Evolutionary conservation across 1,284 basidiomycete genomes (phyloP), one percentile per base, ranked within the genome.

Genomic region (Rhodofomes roseus): DNA sequence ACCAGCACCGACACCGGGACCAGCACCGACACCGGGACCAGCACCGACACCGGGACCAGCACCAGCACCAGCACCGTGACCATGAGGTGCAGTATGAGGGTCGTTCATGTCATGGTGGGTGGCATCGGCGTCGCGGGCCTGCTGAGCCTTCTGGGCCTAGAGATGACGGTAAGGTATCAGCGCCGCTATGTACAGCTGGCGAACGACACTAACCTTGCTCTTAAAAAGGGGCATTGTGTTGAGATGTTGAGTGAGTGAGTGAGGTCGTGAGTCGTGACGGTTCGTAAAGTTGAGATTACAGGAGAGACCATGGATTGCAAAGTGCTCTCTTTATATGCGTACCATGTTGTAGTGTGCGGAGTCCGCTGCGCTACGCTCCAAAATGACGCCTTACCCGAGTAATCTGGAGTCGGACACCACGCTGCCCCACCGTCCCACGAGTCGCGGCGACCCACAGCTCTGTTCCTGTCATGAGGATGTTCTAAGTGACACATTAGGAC

Each of bases 181-280:
- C 5, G 16, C 8, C 5, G 12, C 20, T 8, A 29, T 20, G 22
- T 23, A 18, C 4, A 54, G 12, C 39, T 6, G 12, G 12, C 39
- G 14, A 23, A n/a, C n/a, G 41, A 9, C 31, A 31, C 43, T 44
- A 1, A 56, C 54, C 54, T 56, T 46, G 54, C 54, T 56, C 54
- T 56, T 56, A 29, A 56, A 56, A 40, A 56, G 36, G 1, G 54
- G 40, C 54, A 56, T 56, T 36, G 20, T 55, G 39, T 27, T 7
- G 23, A 27, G 9, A 54, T 54, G 12, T 20, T 4, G 31, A 20
- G 50, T 31, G 48, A 8, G 14, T 20, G 51, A 20, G 12, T 53
- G 2, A 12, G 20, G 23, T 54, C 22, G 50, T 52, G 20, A 52
- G 31, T 22, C 27, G 50, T 52, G 9, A 22, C 4, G 22, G 20